These are phyloP conservation scores for Lachnellula arida DNA, from an alignment of 2,329 filamentous ascomycete species.

Conservation along the genomic window DNA sequence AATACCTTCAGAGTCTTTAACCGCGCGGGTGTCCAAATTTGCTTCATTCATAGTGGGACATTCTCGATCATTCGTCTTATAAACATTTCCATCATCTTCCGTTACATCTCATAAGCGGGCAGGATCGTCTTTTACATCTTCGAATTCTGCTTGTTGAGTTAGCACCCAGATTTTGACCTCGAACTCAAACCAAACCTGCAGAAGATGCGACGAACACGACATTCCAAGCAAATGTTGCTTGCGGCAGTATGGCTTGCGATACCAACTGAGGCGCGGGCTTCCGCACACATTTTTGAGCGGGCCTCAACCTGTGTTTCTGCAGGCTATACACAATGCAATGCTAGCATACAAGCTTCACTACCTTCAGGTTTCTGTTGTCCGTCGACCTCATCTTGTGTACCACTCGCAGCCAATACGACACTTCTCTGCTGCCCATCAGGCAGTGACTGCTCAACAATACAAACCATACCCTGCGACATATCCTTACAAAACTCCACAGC, in stretches of 20 bases:
- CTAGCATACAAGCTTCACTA: slow-evolving; percentile 40
- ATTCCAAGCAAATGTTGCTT: slow-evolving; percentile 14
- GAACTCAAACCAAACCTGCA: not conserved
- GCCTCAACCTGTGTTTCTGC: slow-evolving; percentile 48
- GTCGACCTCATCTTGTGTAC: slow-evolving; percentile 47
- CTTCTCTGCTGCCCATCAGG: slow-evolving; percentile 65
- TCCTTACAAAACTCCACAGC: slow-evolving; percentile 53
- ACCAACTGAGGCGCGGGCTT: slow-evolving; percentile 36
- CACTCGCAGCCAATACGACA: slow-evolving; percentile 60
- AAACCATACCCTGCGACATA: slow-evolving; percentile 61
- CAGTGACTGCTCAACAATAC: slow-evolving; percentile 54
- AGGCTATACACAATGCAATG: slow-evolving; percentile 46
- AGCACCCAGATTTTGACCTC: not conserved
- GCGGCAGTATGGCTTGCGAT: slow-evolving; percentile 31
- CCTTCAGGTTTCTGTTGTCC: slow-evolving; percentile 66
- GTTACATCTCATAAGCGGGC: not conserved
- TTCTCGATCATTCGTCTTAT: not conserved
- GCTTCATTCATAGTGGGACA: slow-evolving; percentile 1
- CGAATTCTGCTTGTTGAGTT: not conserved
- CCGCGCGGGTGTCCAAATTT: slow-evolving; percentile 5
- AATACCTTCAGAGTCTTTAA: slow-evolving; percentile 23
- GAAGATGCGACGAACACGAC: slow-evolving; percentile 20
- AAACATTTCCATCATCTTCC: slow-evolving; percentile 1
- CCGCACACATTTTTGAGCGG: slow-evolving; percentile 39
- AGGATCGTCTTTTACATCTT: not conserved